Base-by-base conservation (phyloP, 2,329 filamentous ascomycete species). In the Botryotinia calthae region DNA sequence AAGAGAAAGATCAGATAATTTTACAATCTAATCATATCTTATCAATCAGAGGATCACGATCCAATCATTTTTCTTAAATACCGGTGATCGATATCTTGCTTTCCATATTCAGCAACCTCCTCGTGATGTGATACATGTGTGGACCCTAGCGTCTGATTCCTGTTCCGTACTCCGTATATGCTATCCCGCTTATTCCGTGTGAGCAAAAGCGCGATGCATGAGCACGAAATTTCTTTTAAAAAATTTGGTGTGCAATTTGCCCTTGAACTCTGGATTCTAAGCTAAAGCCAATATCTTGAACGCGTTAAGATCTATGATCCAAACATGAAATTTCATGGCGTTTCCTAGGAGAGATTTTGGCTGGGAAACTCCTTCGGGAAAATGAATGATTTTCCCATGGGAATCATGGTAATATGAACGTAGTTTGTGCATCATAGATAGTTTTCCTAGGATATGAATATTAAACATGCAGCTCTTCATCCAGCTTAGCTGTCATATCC, bases 1-100 rank as follows among this genome's bases (percentile, higher is more conserved):
- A 64, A 22, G 22, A 5, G 25, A 34, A 51, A 34, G 18, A 20
- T 70, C 16, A 16, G 63, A n/a, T 44, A 59, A 28, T 34, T 20
- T 34, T 51, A 22, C 40, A n/a, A 28, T 64, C 18, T 48, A n/a
- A 65, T 71, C 70, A n/a, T 58, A 56, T 71, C 28, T 71, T 44
- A 44, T 71, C 37, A 56, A 66, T 71, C 46, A 44, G 10, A 37
- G 20, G 10, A 40, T 66, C 63, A 16, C 25, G 9, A 31, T n/a
- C 22, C 31, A 66, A 48, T n/a, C 12, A 51, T 65, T 37, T 6
- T 48, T 12, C 34, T 56, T 20, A 37, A 5, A 40, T n/a, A n/a
- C n/a, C 25, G 64, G 25, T 42, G n/a, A 71, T 22, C 48, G 7
- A 28, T 56, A 8, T 22, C 16, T 63, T 25, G 18, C 40, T 61